phyloP scores from a whole-genome alignment of 2,329 filamentous ascomycete genomes.

The Aspergillus novofumigatus region DNA sequence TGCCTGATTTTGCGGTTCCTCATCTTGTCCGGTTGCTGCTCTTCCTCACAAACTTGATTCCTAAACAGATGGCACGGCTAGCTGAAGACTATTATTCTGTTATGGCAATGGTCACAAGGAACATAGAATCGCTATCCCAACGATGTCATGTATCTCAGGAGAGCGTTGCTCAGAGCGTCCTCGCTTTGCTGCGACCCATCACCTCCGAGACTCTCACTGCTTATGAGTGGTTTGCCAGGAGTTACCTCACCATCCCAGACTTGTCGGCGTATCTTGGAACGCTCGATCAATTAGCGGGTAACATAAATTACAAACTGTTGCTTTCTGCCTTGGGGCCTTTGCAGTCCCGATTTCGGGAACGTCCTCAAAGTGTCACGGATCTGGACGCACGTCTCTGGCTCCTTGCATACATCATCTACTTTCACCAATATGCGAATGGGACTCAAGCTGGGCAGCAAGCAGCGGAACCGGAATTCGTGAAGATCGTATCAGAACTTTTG shows the following conservation, averaged over 20 bases:
- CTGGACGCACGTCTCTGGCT: conserved; percentile 51
- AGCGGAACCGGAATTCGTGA: conserved; percentile 52
- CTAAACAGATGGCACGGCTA: conserved; percentile 37
- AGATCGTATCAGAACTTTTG: conserved; percentile 52
- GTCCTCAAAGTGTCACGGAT: conserved; percentile 29
- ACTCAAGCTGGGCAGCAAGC: conserved; percentile 33
- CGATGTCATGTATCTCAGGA: conserved; percentile 22
- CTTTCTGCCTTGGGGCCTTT: conserved; percentile 34
- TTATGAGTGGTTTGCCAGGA: conserved; percentile 43
- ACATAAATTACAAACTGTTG: conserved; percentile 50
- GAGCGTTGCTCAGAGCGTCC: conserved; percentile 29
- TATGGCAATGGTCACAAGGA: conserved; percentile 34
- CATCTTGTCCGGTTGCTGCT: conserved; percentile 32
- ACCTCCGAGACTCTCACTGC: conserved; percentile 42
- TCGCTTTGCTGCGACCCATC: conserved; percentile 42
- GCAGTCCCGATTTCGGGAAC: conserved; percentile 23
- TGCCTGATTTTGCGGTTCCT: conserved; percentile 22
- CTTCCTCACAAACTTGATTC: conserved; percentile 37
- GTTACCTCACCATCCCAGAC: conserved; percentile 45
- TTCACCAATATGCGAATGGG: conserved; percentile 48
- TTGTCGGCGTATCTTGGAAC: conserved; percentile 35
- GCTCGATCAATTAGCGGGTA: conserved; percentile 42
- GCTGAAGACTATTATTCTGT: conserved; percentile 38
- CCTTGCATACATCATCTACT: conserved; percentile 57
- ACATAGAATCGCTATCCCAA: conserved; percentile 15